These are phyloP conservation scores for Chaetomium sp. DNA, from an alignment of 2,329 filamentous ascomycete genomes.

Conservation along the genomic window DNA sequence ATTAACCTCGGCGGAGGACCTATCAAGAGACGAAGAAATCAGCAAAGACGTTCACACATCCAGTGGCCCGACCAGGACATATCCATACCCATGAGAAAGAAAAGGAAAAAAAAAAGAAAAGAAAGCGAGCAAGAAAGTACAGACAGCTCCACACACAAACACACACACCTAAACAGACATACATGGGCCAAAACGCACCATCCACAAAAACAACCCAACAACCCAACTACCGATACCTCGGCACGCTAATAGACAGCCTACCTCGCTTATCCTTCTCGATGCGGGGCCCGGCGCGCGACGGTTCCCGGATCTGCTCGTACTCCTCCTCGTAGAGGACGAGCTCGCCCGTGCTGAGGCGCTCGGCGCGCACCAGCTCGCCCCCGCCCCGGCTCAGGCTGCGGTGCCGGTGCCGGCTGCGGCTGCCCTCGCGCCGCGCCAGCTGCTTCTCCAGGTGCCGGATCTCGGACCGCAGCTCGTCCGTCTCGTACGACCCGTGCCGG, in stretches of 20 bases:
- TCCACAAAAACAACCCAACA: not conserved
- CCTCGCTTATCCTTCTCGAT: constrained; percentile 92
- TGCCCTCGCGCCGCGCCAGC: constrained; percentile 42
- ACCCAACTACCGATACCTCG: constrained; percentile 59
- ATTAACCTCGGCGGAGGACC: constrained; percentile 65
- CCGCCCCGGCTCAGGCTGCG: constrained; percentile 40
- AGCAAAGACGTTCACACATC: constrained; percentile 31
- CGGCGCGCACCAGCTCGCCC: constrained; percentile 59
- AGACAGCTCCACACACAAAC: not conserved
- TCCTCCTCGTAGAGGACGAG: constrained; percentile 65
- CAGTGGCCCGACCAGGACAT: not conserved
- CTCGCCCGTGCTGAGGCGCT: constrained; percentile 61
- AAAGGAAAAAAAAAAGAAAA: constrained; percentile 13
- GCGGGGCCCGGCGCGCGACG: constrained; percentile 58
- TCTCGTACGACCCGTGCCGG: constrained; percentile 39
- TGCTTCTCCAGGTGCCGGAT: constrained; percentile 72
- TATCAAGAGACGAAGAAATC: constrained; percentile 40
- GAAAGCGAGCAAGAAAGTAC: not conserved
- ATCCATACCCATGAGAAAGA: constrained; percentile 23
- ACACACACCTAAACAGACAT: not conserved
- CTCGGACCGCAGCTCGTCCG: constrained; percentile 69
- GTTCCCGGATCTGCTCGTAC: constrained; percentile 58
- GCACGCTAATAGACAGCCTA: constrained; percentile 87
- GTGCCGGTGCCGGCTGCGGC: constrained; percentile 18
- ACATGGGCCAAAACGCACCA: not conserved